Evolutionary conservation across 805 yeast genomes (phyloP).

Genomic region (Suhomyces faveliae): DNA sequence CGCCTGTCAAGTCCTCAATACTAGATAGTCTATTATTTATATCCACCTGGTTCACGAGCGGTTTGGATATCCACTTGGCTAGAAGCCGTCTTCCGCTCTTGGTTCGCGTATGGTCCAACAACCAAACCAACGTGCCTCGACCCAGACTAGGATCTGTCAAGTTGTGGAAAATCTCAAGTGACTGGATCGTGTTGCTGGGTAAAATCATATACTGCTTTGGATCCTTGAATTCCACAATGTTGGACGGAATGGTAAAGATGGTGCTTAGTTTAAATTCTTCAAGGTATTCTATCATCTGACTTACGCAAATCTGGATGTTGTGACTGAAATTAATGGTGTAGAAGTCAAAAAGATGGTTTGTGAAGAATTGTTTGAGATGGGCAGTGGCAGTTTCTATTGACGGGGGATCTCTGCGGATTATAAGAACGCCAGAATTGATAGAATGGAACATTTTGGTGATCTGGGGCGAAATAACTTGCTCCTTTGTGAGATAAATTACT

Average conservation of each 20-base stretch:
- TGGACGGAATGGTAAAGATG: slow-evolving; percentile 52
- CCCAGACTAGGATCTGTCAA: slow-evolving; percentile 49
- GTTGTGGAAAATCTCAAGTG: slow-evolving; percentile 74
- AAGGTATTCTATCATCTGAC: slow-evolving; percentile 53
- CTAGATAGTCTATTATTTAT: slow-evolving; percentile 68
- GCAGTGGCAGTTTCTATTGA: slow-evolving; percentile 1
- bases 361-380: slow-evolving; percentile 26
- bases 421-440: slow-evolving; percentile 6
- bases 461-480: slow-evolving; percentile 32
- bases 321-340: slow-evolving; percentile 20
- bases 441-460: slow-evolving; percentile 17
- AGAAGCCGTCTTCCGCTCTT: slow-evolving; percentile 69
- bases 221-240: slow-evolving; percentile 51
- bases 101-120: slow-evolving; percentile 78
- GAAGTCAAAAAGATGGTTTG: slow-evolving; percentile 24
- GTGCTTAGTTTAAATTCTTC: slow-evolving; percentile 60
- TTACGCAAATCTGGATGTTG: slow-evolving; percentile 36
- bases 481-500: slow-evolving; percentile 43
- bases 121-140: slow-evolving; percentile 75
- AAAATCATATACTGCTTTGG: slow-evolving; percentile 50
- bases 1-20: slow-evolving; percentile 29
- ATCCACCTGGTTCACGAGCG: slow-evolving; percentile 52
- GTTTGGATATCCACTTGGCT: slow-evolving; percentile 71
- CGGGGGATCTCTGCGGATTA: neutral
- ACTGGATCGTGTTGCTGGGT: slow-evolving; percentile 63